Evolutionary conservation across 352 stramenopile genomes (phyloP).

Genomic region (Pythium folliculosum): DNA sequence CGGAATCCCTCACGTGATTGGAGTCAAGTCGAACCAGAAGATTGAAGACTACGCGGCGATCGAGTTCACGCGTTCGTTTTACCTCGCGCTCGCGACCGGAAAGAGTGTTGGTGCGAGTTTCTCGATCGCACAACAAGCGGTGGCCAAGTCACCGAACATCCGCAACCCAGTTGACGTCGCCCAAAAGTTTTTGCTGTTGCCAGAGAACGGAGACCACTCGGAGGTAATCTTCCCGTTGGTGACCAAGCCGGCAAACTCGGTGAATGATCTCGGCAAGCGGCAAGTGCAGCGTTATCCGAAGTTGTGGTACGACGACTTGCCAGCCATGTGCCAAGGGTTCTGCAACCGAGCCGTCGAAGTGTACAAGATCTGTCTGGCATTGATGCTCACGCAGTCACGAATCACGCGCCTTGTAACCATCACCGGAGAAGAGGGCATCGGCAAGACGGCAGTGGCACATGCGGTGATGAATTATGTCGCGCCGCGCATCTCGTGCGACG

Average conservation of each 20-base stretch:
- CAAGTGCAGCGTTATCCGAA: conserved; percentile 68
- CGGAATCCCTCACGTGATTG: conserved; percentile 91
- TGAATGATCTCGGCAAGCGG: conserved; percentile 48
- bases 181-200: conserved; percentile 77
- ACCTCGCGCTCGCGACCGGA: conserved; percentile 71
- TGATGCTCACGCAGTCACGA: conserved; percentile 76
- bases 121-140: conserved; percentile 69
- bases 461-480: conserved; percentile 78
- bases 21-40: conserved; percentile 82
- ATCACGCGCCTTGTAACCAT: conserved; percentile 80
- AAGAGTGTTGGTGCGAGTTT: conserved; percentile 77
- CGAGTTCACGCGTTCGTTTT: conserved; percentile 85
- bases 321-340: conserved; percentile 78
- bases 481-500: conserved; percentile 70
- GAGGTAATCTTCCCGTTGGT: conserved; percentile 82
- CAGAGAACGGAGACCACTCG: conserved; percentile 73
- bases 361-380: conserved; percentile 80
- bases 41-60: conserved; percentile 88
- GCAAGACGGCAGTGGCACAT: conserved; percentile 75
- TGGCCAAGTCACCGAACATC: conserved; percentile 80
- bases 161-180: conserved; percentile 63
- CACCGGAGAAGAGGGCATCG: conserved; percentile 72
- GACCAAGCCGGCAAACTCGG: conserved; percentile 43
- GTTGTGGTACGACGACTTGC: conserved; percentile 79
- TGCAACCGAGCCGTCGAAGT: conserved; percentile 78